Conservation (phyloP, 805 yeast species). For the Saturnispora hagleri region DNA sequence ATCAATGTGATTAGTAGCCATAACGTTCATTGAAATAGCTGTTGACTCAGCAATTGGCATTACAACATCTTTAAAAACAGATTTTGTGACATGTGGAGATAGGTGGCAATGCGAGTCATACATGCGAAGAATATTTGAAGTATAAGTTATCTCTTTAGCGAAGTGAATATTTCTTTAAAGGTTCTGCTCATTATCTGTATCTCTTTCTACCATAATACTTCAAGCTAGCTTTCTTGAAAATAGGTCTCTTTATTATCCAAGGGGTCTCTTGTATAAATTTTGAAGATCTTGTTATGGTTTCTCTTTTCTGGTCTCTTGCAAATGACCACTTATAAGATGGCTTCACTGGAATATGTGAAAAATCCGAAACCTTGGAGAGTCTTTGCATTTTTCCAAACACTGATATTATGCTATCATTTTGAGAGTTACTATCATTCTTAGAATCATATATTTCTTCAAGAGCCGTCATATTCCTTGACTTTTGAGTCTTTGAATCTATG, state of each 20-base stretch:
- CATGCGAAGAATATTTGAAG: background rate
- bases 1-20: conserved; percentile 42
- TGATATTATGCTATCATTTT: background rate
- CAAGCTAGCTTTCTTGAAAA: background rate
- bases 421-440: background rate
- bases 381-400: background rate
- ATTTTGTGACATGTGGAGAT: conserved; percentile 17
- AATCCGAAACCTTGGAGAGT: background rate
- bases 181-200: background rate
- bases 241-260: background rate
- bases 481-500: background rate
- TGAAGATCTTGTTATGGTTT: background rate
- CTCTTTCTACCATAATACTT: background rate
- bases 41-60: background rate
- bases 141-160: background rate
- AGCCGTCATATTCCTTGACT: background rate
- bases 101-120: conserved; percentile 36
- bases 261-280: background rate
- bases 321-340: background rate
- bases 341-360: background rate
- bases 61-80: conserved; percentile 3
- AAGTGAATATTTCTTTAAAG: background rate
- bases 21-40: conserved; percentile 23
- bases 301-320: background rate
- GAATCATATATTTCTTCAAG: background rate